Conservation (phyloP, 768 basidiomycete species). For the Exidia glandulosa region DNA sequence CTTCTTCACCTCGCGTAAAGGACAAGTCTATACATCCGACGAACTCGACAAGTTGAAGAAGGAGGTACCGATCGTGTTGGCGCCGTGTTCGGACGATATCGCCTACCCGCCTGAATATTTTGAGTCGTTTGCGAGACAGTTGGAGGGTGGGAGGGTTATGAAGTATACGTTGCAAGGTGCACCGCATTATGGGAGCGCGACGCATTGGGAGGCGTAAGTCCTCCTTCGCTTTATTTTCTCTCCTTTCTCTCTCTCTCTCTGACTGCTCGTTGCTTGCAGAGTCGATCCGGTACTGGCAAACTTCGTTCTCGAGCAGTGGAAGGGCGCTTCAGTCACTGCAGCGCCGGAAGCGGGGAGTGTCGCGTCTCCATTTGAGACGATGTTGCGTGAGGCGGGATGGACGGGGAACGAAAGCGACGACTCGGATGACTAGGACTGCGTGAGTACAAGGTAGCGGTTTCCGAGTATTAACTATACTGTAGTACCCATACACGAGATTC, state of each 20-base stretch:
- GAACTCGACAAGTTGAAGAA: background rate
- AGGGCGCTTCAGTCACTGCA: background rate
- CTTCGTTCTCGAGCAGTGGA: background rate
- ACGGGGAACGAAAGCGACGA: background rate
- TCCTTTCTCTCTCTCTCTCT: background rate
- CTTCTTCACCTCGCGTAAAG: background rate
- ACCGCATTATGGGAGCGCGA: background rate
- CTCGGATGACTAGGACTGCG: too few species aligned
- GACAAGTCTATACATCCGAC: background rate
- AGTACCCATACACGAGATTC: too few species aligned
- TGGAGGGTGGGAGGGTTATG: background rate
- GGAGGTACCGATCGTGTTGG: background rate
- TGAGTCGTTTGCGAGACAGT: background rate
- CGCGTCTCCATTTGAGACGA: background rate
- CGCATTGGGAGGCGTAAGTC: background rate
- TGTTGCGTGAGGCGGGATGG: background rate
- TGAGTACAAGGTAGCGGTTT: too few species aligned
- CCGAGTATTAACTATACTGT: too few species aligned
- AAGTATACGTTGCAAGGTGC: background rate
- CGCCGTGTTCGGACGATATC: background rate
- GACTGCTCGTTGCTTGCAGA: background rate
- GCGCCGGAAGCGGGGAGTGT: background rate
- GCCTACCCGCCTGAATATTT: background rate
- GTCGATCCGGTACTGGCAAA: background rate
- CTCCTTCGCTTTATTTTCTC: background rate